Base-by-base conservation (phyloP, 805 yeast species). In the Cephaloascus albidus region DNA sequence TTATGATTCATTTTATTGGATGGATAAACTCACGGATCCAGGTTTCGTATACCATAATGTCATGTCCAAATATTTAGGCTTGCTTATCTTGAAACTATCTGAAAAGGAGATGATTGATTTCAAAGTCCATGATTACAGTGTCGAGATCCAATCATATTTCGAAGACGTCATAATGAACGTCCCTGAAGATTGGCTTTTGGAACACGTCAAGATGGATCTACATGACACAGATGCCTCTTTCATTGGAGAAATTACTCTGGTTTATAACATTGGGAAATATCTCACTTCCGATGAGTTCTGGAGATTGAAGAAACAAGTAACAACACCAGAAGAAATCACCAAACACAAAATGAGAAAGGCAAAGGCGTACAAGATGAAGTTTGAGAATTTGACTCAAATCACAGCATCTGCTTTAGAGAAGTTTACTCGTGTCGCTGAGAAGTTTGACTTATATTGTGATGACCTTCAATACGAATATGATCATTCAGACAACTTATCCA, bases 1-100 rank as follows among this genome's bases (percentile, higher is more conserved):
- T 53, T 83, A 79, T 51, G 88, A 81, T 55, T 78, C 85, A 1
- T 76, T 61, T 54, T 64, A 76, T 45, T 83, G 90, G 90, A 79
- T 82, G 81, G 65, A 67, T 30, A 63, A 58, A 4, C 70, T 55
- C 52, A 83, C 76, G 20, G 89, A 82, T 51, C 80, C 82, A 12
- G 78, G 72, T 0, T 81, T 78, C 60, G 63, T 63, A 33, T 68
- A 57, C 45, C 89, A 83, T 55, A 74, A 76, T 38, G 55, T 78
- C 3, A 54, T 74, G 51, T 69, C 81, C 14, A 72, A 76, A 51
- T 65, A 63, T 38, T 52, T 76, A 43, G 83, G 85, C 2, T 51
- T 74, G 18, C 36, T 74, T 3, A 59, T 74, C 3, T 46, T 79
- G 16, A 60, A 70, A 28, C 45, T 83, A 14, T 47, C 72, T 18